phyloP scores from a whole-genome alignment of 441 rosid species.

The Kokia cookei region DNA sequence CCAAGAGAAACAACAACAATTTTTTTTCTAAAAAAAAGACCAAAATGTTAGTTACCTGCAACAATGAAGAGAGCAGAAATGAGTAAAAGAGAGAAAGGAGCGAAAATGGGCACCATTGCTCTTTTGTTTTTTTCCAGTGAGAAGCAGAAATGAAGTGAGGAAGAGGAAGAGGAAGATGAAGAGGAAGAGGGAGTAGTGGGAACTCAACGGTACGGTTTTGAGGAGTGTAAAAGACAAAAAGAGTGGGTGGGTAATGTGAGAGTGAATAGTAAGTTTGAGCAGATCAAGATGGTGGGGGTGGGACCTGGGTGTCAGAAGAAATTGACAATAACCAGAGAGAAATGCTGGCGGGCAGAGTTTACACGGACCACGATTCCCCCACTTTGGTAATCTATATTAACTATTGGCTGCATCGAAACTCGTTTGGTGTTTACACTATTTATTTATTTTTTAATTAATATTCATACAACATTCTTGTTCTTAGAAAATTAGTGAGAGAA shows the following conservation, averaged over 20 bases:
- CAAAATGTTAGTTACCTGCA: slow-evolving; percentile 5
- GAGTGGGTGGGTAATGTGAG: background rate
- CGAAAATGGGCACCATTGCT: background rate
- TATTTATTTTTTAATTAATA: no score
- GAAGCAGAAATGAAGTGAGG: background rate
- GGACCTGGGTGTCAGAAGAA: slow-evolving; percentile 11
- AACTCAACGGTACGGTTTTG: background rate
- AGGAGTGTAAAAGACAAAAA: background rate
- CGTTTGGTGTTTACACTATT: background rate
- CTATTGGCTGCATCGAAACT: no score
- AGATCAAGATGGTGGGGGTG: slow-evolving; percentile 17
- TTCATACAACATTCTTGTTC: background rate
- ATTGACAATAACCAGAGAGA: slow-evolving; percentile 6
- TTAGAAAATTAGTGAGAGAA: background rate
- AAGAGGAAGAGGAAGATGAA: background rate
- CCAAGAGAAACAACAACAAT: slow-evolving; percentile 3
- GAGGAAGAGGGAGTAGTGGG: background rate
- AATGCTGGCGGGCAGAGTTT: background rate
- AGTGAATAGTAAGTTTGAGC: background rate
- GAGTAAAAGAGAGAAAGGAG: background rate
- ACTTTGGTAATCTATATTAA: background rate
- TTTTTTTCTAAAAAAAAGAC: background rate
- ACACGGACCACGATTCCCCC: background rate
- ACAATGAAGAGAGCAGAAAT: background rate
- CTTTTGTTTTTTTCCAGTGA: background rate